Base-by-base conservation (phyloP, 176 grass and related monocot species). In the Juncus inflexus region DNA sequence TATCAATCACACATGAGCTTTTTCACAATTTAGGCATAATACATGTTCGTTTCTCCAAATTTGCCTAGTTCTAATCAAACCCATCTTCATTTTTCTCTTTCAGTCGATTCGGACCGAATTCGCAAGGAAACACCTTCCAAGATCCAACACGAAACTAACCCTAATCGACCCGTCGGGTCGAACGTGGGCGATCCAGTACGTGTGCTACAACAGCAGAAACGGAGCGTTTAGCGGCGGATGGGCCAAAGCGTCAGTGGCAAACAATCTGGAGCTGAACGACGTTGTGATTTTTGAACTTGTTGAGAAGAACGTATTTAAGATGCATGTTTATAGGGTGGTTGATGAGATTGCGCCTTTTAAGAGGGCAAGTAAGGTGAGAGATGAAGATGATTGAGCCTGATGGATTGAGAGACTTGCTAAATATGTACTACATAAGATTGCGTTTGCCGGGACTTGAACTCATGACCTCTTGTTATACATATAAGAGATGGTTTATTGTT, bases 251-350 rank as follows among this genome's bases (percentile, higher is more conserved):
- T 1, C 89, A 65, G 7, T 82, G 40, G 89, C 51, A 11, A 89
- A 99, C 74, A 92, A 92, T 79, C 68, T 92, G 42, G 94, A 99
- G 81, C 79, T 55, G 38, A 76, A 65, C 50, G 94, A 99, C 43
- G 83, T 84, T 12, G 90, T 89, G 8, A 13, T 99, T 45, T 92
- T 99, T 35, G 94, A 99, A 80, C 80, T 92, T 35, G 49, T 92
- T 12, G 71, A 67, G 70, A 91, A 85, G 61, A 72, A 80, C 50
- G 74, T 84, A 52, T 68, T 99, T 40, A 90, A 82, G 67, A 89
- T 99, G 13, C 89, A 92, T 64, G 89, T 89, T 49, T 92, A 88
- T 54, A 84, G 94, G 71, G 94, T 90, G 58, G 68, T 92, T 16
- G 74, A 82, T 1, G 72, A 86, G 52, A 84, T 86, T 61, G 79